Conservation (phyloP, 2,329 filamentous ascomycete species). For the Dactylellina cionopaga region DNA sequence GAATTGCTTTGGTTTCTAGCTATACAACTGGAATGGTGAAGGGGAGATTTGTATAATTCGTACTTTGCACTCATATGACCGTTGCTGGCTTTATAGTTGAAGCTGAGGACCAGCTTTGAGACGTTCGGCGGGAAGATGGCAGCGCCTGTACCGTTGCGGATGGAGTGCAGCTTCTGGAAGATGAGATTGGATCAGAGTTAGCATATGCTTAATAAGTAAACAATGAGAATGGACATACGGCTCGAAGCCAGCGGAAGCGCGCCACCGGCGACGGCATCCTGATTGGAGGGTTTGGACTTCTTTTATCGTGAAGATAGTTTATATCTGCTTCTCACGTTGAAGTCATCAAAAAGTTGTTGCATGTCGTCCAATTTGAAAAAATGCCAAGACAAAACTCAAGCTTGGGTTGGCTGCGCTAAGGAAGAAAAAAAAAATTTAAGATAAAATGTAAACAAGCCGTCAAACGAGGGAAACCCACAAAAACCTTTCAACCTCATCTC, state of each 20-base stretch:
- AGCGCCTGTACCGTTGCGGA: conserved; percentile 85
- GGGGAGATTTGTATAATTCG: conserved; percentile 49
- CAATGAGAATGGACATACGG: conserved; percentile 42
- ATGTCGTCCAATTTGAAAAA: conserved; percentile 8
- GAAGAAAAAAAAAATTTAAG: not conserved
- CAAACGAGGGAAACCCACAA: conserved; percentile 17
- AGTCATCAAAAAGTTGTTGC: too few relatives aligned
- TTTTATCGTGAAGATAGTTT: too few relatives aligned
- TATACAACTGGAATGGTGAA: conserved; percentile 3
- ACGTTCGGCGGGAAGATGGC: conserved; percentile 80
- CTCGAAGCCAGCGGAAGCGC: conserved; percentile 54
- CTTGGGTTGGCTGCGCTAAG: not conserved
- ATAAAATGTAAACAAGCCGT: conserved; percentile 52
- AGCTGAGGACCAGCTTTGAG: conserved; percentile 78
- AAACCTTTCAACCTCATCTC: conserved; percentile 42
- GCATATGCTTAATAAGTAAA: not conserved
- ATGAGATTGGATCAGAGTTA: not conserved
- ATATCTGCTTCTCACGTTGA: too few relatives aligned
- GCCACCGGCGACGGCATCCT: conserved; percentile 54
- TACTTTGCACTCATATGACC: conserved; percentile 80
- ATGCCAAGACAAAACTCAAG: conserved; percentile 20
- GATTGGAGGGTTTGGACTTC: not conserved
- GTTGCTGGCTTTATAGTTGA: conserved; percentile 70
- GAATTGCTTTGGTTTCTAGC: conserved; percentile 62
- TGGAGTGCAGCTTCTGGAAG: conserved; percentile 74